Evolutionary conservation across 1,284 basidiomycete genomes (phyloP).

Genomic region (Ganoderma leucocontextum): DNA sequence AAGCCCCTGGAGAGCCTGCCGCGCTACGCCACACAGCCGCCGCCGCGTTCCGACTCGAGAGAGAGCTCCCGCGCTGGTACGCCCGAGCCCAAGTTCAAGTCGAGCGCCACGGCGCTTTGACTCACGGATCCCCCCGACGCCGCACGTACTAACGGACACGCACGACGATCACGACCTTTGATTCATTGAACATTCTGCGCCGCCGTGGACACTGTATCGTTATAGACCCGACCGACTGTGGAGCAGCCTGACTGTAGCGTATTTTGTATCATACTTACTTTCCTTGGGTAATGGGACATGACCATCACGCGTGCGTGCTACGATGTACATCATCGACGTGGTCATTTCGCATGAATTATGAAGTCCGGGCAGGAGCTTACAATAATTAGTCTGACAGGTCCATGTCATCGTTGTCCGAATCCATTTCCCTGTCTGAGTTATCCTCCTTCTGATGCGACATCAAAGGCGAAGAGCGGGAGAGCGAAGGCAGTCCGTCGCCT

Average conservation of each 20-base stretch:
- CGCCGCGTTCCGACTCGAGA: conserved; percentile 29
- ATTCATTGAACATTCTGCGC: conserved; percentile 17
- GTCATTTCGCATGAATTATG: background rate
- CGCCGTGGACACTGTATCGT: conserved; percentile 29
- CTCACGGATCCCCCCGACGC: background rate
- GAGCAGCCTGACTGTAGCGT: conserved; percentile 25
- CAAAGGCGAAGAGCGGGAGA: too few species aligned
- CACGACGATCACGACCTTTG: conserved; percentile 22
- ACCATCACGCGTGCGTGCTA: background rate
- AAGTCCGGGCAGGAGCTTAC: background rate
- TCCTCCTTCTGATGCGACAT: background rate
- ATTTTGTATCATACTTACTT: conserved; percentile 25
- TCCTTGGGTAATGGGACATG: conserved; percentile 21
- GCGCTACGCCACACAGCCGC: conserved; percentile 42
- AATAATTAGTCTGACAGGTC: conserved; percentile 41
- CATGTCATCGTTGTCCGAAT: conserved; percentile 40
- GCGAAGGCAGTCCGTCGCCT: background rate
- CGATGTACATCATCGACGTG: background rate
- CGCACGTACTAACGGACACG: conserved; percentile 24
- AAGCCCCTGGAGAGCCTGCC: conserved; percentile 49
- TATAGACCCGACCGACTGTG: conserved; percentile 24
- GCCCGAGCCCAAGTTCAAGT: conserved; percentile 44
- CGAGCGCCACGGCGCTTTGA: conserved; percentile 41
- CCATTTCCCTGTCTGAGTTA: conserved; percentile 10
- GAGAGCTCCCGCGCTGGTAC: conserved; percentile 38